Evolutionary conservation across 148 eudicot genomes (phyloP), one percentile per base, ranked within the genome.

Genomic region (Silene latifolia): DNA sequence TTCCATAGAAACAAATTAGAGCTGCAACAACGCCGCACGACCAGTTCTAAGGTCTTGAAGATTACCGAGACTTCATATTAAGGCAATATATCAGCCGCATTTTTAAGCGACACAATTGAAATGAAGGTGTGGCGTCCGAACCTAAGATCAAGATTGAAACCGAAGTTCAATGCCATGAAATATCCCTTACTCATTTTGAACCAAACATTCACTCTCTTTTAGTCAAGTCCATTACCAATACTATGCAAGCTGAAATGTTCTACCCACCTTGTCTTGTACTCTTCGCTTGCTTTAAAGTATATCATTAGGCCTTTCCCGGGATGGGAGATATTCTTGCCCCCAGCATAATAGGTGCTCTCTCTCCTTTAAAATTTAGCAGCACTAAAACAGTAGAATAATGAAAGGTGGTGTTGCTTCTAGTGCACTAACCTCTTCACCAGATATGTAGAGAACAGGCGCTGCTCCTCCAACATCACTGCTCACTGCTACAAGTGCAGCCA

Each of bases 341-440:
- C 32, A 12, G 17, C 58, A 74, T 35, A 7, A 7, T 57, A 53
- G 62, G 54, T 42, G 48, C 35, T 11, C 44, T 32, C 67, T 18
- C 18, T 61, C 18, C 63, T 63, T 62, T 53, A 9, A 17, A 12
- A 57, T 47, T 24, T 46, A 5, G 32, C 39, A 29, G 27, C 57
- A 24, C 25, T 10, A 35, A 51, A 47, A 51, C 57, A 24, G 63
- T 42, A 20, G 5, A 12, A 24, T 44, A 57, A 10, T 24, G 23
- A 51, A 18, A 81, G 42, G 65, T 11, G 2, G 27, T 15, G 44
- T 18, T 47, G 9, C 13, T 74, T 23, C 10, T 25, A 76, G 24
- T 56, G 54, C 73, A 81, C 89, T 83, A 70, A 92, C 99, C 97
- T 96, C 99, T 87, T 96, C 99, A 70, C 99, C 99, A 76, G 99